These are phyloP conservation scores for Endotrypanum monterogeii DNA, from an alignment of 208 protist species.

Conservation along the genomic window DNA sequence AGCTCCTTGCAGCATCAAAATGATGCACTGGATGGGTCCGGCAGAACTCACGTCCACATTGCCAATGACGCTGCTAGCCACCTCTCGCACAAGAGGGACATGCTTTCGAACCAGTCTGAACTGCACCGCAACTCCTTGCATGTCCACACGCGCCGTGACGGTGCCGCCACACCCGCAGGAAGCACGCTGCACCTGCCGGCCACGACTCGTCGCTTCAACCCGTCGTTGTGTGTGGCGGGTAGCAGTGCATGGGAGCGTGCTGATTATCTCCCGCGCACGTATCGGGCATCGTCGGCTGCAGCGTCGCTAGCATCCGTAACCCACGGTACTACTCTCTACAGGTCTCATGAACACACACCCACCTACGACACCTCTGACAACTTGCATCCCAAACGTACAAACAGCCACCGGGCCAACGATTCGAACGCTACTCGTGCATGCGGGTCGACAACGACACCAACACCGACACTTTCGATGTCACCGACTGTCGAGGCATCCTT, in stretches of 20 bases:
- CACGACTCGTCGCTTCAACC: not conserved
- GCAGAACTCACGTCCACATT: too few species aligned
- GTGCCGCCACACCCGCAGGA: not conserved
- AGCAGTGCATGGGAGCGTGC: constrained; percentile 17
- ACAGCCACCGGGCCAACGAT: not conserved
- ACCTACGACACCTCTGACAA: not conserved
- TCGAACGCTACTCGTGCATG: not conserved
- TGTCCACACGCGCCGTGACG: not conserved
- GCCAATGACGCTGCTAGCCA: not conserved
- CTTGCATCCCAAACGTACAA: not conserved
- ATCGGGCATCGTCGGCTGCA: constrained; percentile 2
- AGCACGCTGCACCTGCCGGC: not conserved
- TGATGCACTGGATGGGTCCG: not conserved
- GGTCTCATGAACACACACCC: not conserved
- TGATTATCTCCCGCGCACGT: constrained; percentile 25
- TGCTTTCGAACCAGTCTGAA: not conserved
- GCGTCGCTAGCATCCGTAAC: not conserved
- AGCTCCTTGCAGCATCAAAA: too few species aligned
- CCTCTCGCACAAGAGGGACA: not conserved
- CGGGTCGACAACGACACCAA: not conserved
- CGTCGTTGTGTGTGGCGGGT: not conserved
- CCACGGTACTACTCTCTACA: not conserved
- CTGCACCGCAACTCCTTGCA: not conserved
- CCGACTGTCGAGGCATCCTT: not conserved
- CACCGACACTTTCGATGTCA: not conserved